A percentile compares a stretch with the other conserved stretches of the same genome.
These are phyloP conservation scores for Scalesia atractyloides DNA, from an alignment of 129 eudicot genomes.

Conservation along the genomic window DNA sequence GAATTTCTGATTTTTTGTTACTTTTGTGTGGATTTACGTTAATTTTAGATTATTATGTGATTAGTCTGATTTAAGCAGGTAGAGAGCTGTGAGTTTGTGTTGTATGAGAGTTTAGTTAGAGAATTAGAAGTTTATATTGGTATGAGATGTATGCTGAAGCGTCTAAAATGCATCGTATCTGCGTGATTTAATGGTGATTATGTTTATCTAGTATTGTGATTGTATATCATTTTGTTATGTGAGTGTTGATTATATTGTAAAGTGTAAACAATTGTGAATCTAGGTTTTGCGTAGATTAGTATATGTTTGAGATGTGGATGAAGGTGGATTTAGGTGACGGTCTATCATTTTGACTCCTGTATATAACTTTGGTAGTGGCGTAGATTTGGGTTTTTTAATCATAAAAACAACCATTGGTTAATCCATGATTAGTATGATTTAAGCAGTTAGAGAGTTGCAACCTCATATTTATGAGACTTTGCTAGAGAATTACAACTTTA, in stretches of 20 bases:
- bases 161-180: background rate
- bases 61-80: background rate
- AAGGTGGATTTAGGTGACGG: too few relatives aligned
- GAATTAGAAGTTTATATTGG: background rate
- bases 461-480: background rate
- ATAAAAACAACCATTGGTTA: too few relatives aligned
- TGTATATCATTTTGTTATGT: conserved; percentile 10
- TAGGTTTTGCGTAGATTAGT: too few relatives aligned
- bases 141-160: background rate
- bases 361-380: too few relatives aligned
- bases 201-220: background rate
- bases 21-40: background rate
- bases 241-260: background rate
- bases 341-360: too few relatives aligned
- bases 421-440: conserved; percentile 5
- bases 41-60: background rate
- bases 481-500: background rate
- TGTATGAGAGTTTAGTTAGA: too few relatives aligned
- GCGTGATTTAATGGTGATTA: conserved; percentile 3
- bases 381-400: too few relatives aligned
- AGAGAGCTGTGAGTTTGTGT: background rate
- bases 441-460: conserved; percentile 8
- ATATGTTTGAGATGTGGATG: too few relatives aligned
- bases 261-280: background rate
- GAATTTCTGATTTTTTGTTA: background rate